Evolutionary conservation across 2,329 filamentous ascomycete species (phyloP).

Genomic region (Helminthosporium solani): DNA sequence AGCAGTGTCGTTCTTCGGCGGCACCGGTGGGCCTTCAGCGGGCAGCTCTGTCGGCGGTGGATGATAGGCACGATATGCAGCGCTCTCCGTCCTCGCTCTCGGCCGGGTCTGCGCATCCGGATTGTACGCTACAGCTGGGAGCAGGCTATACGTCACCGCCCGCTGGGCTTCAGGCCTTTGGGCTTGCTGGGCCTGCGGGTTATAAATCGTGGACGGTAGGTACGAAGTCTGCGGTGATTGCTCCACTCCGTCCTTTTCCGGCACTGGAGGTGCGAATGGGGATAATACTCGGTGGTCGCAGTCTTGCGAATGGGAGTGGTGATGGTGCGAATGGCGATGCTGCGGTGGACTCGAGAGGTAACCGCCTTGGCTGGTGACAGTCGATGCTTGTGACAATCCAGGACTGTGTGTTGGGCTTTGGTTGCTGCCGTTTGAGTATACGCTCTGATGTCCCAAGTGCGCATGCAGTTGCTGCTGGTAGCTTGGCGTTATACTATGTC

Average conservation of each 20-base stretch:
- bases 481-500: not conserved
- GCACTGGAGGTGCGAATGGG: not conserved
- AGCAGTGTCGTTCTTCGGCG: constrained; percentile 8
- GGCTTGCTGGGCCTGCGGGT: not conserved
- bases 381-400: constrained; percentile 11
- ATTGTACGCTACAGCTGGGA: constrained; percentile 2
- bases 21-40: constrained; percentile 11
- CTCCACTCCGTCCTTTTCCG: not conserved
- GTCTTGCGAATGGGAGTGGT: constrained; percentile 7
- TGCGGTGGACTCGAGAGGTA: constrained; percentile 9
- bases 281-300: constrained; percentile 2
- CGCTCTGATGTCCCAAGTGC: constrained; percentile 5
- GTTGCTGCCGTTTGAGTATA: constrained; percentile 14
- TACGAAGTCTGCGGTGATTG: constrained; percentile 4
- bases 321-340: not conserved
- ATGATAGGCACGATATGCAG: constrained; percentile 1
- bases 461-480: not conserved
- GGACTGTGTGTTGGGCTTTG: constrained; percentile 14
- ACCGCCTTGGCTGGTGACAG: constrained; percentile 9
- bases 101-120: not conserved
- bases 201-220: constrained; percentile 12
- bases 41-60: constrained; percentile 10
- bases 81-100: not conserved
- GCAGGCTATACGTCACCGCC: not conserved
- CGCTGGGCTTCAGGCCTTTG: not conserved